phyloP scores from a whole-genome alignment of 768 basidiomycete genomes.

The Chalciporus chontae region DNA sequence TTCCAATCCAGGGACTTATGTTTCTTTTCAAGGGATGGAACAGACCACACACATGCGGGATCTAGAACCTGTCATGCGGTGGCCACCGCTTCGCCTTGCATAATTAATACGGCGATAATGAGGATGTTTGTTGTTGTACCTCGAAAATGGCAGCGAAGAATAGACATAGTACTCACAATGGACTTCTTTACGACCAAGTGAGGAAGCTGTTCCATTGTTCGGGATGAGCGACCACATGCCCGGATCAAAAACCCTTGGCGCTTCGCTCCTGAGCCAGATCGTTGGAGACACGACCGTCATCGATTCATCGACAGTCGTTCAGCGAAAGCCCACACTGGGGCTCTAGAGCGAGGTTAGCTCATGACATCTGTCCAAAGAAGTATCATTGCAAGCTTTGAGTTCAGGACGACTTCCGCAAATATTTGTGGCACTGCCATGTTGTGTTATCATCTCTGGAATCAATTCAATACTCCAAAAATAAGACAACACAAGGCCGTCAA shows the following conservation, averaged over 20 bases:
- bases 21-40: neutral
- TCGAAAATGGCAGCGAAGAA: neutral
- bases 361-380: too few species aligned
- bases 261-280: neutral
- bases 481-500: too few species aligned
- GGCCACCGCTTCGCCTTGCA: conserved; percentile 14
- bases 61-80: conserved; percentile 1
- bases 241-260: neutral
- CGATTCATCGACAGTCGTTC: too few species aligned
- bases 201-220: neutral
- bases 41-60: conserved; percentile 3
- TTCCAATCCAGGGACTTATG: conserved; percentile 1
- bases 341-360: too few species aligned
- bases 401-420: too few species aligned
- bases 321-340: too few species aligned
- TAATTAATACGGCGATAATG: conserved; percentile 12
- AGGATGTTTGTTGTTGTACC: conserved; percentile 9
- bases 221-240: too few species aligned
- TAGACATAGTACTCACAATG: neutral
- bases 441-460: too few species aligned
- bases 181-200: neutral
- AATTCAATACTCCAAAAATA: too few species aligned
- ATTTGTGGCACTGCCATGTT: too few species aligned
- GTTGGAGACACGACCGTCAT: neutral
- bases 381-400: too few species aligned